Percentiles rank a stretch among this genome's conserved stretches.
phyloP scores from a whole-genome alignment of 2,329 filamentous ascomycete genomes.

The Tolypocladium cylindrosporum region DNA sequence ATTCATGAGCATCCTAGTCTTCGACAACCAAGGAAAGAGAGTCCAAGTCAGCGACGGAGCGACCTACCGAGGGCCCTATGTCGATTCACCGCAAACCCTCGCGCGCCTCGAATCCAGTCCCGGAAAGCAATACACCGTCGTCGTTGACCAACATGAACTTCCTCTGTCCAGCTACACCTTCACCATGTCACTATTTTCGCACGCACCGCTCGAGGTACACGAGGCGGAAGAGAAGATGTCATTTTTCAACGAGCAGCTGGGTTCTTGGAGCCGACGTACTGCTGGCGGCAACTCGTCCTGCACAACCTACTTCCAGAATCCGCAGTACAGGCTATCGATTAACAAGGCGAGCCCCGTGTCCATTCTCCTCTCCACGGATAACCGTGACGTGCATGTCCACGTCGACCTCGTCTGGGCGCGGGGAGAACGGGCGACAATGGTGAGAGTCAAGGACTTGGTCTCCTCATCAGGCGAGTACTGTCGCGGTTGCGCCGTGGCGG shows the following conservation, averaged over 20 bases:
- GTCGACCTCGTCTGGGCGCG: slow-evolving; percentile 74
- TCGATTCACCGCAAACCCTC: slow-evolving; percentile 88
- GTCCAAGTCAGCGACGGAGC: slow-evolving; percentile 67
- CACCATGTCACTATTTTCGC: slow-evolving; percentile 74
- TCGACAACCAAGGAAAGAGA: slow-evolving; percentile 57
- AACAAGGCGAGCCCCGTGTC: slow-evolving; percentile 50
- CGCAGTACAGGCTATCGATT: slow-evolving; percentile 66
- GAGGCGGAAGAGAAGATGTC: slow-evolving; percentile 51
- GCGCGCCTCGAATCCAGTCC: slow-evolving; percentile 48
- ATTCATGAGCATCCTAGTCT: slow-evolving; percentile 82
- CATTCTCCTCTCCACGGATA: slow-evolving; percentile 61
- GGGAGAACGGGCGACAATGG: slow-evolving; percentile 58
- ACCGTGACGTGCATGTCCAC: slow-evolving; percentile 64
- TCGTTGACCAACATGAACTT: slow-evolving; percentile 70
- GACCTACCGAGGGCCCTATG: slow-evolving; percentile 69
- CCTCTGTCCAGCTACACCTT: slow-evolving; percentile 70
- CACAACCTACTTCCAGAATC: slow-evolving; percentile 71
- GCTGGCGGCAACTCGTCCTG: slow-evolving; percentile 79
- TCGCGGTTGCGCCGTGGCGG: slow-evolving; percentile 63
- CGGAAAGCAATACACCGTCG: slow-evolving; percentile 43
- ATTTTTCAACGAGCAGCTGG: slow-evolving; percentile 46
- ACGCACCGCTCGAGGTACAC: slow-evolving; percentile 47
- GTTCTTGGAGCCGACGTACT: slow-evolving; percentile 67
- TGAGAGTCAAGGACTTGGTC: slow-evolving; percentile 69
- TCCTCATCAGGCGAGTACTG: slow-evolving; percentile 83